Conservation (phyloP, 331 rosid genomes). For the Quercus phellos region DNA sequence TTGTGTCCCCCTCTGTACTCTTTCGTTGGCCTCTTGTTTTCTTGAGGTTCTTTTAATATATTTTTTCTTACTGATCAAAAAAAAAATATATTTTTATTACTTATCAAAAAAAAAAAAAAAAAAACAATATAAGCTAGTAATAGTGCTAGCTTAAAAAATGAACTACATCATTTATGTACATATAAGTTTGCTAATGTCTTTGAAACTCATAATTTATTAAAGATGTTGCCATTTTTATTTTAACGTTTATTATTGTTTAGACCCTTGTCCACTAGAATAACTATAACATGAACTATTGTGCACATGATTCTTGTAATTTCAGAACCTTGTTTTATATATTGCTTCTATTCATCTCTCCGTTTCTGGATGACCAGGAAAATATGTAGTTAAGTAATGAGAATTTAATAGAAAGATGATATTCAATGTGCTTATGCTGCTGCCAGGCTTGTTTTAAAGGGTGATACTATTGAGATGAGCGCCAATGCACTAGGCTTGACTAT, state of each 20-base stretch:
- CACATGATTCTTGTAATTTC: background rate
- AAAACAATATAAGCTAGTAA: too few species aligned
- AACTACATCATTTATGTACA: background rate
- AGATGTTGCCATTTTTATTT: background rate
- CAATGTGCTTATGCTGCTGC: conserved; percentile 25
- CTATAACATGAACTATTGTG: background rate
- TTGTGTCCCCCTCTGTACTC: too few species aligned
- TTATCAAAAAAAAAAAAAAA: too few species aligned
- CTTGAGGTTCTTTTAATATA: too few species aligned
- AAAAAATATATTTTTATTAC: too few species aligned
- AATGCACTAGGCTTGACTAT: conserved; percentile 81
- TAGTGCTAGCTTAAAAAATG: too few species aligned
- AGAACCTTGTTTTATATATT: background rate
- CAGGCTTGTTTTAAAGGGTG: conserved; percentile 84
- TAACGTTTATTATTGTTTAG: background rate
- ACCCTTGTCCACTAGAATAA: background rate
- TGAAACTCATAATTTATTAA: background rate
- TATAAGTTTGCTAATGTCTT: background rate
- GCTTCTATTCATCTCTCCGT: background rate
- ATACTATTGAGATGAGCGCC: conserved; percentile 70
- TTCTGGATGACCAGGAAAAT: background rate
- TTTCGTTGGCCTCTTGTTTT: too few species aligned
- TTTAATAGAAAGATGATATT: conserved; percentile 9
- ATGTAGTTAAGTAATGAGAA: background rate
- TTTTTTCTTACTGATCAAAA: too few species aligned